phyloP scores from a whole-genome alignment of 129 eudicot species.

The Erigeron canadensis region DNA sequence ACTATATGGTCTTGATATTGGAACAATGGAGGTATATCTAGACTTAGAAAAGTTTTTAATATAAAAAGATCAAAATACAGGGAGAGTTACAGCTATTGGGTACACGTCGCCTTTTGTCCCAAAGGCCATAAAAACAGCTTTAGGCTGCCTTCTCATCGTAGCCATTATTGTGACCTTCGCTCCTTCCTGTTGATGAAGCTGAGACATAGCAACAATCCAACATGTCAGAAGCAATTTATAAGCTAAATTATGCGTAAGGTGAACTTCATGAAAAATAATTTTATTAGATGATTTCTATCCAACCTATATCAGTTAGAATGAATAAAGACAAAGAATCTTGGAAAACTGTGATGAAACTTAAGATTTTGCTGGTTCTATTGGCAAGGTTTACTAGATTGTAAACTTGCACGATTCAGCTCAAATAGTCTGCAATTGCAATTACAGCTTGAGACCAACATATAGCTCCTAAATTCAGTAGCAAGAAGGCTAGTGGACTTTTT shows the following conservation, averaged over 20 bases:
- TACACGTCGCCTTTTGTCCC: constrained; percentile 96
- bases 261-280: not conserved
- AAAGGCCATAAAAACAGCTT: constrained; percentile 90
- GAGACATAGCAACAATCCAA: not conserved
- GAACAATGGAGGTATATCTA: not conserved
- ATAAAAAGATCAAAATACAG: not conserved
- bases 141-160: constrained; percentile 40
- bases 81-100: constrained; percentile 72
- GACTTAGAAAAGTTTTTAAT: not conserved
- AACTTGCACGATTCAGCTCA: not conserved
- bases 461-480: constrained; percentile 11
- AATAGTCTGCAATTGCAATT: constrained; percentile 22
- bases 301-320: constrained; percentile 11
- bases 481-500: not conserved
- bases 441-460: constrained; percentile 12
- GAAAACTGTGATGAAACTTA: constrained; percentile 9
- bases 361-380: constrained; percentile 3
- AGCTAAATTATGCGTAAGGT: not conserved
- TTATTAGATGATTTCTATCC: not conserved
- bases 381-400: constrained; percentile 12
- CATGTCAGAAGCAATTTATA: constrained; percentile 16
- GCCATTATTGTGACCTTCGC: constrained; percentile 24
- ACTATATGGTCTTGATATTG: not conserved
- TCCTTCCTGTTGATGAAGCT: constrained; percentile 10
- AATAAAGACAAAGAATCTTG: not conserved